phyloP scores from a whole-genome alignment of 768 basidiomycete genomes.

The Hortiboletus flavorubellus region DNA sequence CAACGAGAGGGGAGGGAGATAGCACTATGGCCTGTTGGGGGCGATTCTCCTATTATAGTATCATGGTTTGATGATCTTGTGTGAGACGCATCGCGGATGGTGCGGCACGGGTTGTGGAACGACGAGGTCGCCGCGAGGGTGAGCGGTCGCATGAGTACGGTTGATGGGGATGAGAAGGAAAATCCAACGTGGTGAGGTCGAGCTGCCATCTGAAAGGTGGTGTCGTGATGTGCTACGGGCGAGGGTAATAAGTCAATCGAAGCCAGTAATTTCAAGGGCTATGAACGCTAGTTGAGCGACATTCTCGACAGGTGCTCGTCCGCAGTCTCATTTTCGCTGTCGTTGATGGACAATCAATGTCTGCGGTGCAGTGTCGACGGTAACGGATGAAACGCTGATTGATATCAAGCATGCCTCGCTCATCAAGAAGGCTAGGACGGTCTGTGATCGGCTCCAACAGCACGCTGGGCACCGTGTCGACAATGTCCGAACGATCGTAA shows the following conservation, averaged over 20 bases:
- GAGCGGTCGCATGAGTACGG: background rate
- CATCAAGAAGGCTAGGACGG: background rate
- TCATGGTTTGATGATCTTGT: background rate
- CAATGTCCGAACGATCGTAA: conserved; percentile 8
- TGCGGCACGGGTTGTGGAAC: background rate
- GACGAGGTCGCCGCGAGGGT: conserved; percentile 1
- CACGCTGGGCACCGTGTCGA: conserved; percentile 1
- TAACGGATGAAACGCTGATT: background rate
- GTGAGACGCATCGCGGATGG: background rate
- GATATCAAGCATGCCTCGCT: conserved; percentile 4
- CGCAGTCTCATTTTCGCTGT: background rate
- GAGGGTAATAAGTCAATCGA: conserved; percentile 3
- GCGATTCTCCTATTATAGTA: background rate
- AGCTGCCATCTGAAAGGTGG: background rate
- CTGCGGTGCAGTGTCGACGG: background rate
- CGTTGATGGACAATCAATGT: background rate
- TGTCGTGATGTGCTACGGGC: background rate
- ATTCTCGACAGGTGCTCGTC: background rate
- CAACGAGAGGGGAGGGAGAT: background rate
- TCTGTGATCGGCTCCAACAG: conserved; percentile 15
- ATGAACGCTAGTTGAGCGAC: background rate
- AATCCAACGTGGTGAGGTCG: background rate
- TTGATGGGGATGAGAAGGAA: background rate
- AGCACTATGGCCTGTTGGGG: background rate
- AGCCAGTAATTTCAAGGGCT: background rate